Conservation (phyloP, 1,139 yeast genomes). For the Hanseniaspora uvarum region DNA sequence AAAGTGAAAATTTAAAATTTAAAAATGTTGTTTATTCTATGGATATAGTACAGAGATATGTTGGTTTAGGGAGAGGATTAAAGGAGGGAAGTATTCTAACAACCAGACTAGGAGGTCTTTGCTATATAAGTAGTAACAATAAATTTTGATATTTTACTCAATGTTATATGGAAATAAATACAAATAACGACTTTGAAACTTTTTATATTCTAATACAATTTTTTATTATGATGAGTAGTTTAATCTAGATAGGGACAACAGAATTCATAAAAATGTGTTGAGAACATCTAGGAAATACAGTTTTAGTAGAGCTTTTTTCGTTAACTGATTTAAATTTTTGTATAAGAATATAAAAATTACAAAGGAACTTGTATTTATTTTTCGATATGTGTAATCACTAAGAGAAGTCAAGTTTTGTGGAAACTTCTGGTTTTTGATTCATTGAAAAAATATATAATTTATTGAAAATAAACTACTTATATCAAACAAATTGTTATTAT, state of each 20-base stretch:
- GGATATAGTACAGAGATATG: no score
- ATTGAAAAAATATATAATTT: not conserved
- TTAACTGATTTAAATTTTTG: slow-evolving; percentile 3
- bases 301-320: slow-evolving; percentile 19
- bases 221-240: slow-evolving; percentile 15
- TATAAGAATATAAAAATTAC: not conserved
- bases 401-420: not conserved
- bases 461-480: not conserved
- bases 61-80: no score
- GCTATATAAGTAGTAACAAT: not conserved
- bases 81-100: no score
- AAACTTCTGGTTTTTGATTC: not conserved
- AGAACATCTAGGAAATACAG: slow-evolving; percentile 18
- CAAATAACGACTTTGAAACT: not conserved
- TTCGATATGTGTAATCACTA: not conserved
- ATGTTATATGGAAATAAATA: not conserved
- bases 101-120: not conserved
- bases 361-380: not conserved
- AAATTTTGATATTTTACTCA: slow-evolving; percentile 9
- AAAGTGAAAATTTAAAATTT: not conserved
- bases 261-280: slow-evolving; percentile 17
- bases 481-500: not conserved
- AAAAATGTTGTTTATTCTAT: not conserved
- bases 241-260: slow-evolving; percentile 19
- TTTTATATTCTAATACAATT: not conserved